These are phyloP conservation scores for Huntiella savannae DNA, from an alignment of 2,329 filamentous ascomycete genomes.

Conservation along the genomic window DNA sequence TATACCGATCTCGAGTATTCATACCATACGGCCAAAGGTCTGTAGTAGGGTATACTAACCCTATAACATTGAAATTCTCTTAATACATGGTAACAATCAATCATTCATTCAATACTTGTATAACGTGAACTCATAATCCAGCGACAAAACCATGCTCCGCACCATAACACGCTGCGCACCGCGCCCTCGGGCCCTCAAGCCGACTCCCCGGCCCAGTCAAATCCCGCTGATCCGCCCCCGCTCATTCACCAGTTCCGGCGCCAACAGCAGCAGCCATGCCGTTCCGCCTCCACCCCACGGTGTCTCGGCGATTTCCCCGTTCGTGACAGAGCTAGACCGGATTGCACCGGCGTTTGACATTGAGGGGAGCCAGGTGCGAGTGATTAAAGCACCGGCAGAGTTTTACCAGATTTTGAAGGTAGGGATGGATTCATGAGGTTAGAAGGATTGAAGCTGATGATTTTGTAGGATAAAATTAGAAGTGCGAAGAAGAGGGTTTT, in stretches of 20 bases:
- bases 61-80: too few relatives aligned
- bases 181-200: neutral
- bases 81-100: too few relatives aligned
- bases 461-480: conserved; percentile 52
- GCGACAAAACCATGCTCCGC: conserved; percentile 1
- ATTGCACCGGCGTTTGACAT: conserved; percentile 85
- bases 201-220: neutral
- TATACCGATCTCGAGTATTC: too few relatives aligned
- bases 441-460: neutral
- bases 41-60: too few relatives aligned
- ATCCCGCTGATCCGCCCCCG: too few relatives aligned
- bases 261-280: conserved; percentile 5
- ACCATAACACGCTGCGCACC: neutral
- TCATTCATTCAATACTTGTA: too few relatives aligned
- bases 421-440: conserved; percentile 5
- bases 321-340: conserved; percentile 59
- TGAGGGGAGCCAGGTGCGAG: conserved; percentile 56
- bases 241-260: too few relatives aligned
- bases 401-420: conserved; percentile 90
- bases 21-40: too few relatives aligned
- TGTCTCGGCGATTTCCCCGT: conserved; percentile 23
- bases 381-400: conserved; percentile 63
- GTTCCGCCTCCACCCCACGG: conserved; percentile 1
- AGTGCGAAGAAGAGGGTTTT: conserved; percentile 66
- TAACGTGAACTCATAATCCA: too few relatives aligned